Evolutionary conservation across 352 stramenopile species (phyloP).

Genomic region (Phytophthora sansomeana): DNA sequence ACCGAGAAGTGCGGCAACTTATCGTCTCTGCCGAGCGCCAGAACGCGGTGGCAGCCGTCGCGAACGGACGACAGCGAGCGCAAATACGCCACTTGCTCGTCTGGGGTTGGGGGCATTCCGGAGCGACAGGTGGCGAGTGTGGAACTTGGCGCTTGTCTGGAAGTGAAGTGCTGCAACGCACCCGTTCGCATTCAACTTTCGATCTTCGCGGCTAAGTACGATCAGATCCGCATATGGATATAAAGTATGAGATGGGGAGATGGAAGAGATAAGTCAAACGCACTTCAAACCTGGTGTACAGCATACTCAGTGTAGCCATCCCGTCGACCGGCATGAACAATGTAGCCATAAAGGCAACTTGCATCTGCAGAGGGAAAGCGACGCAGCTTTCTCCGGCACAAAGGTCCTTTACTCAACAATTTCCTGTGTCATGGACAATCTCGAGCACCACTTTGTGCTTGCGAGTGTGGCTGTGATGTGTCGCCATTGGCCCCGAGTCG

Average conservation of each 20-base stretch:
- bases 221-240: conserved; percentile 9
- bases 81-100: conserved; percentile 63
- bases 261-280: not conserved
- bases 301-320: conserved; percentile 10
- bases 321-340: not conserved
- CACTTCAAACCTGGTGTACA: conserved; percentile 17
- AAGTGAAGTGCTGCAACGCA: conserved; percentile 7
- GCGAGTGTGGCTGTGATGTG: conserved; percentile 16
- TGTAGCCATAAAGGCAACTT: not conserved
- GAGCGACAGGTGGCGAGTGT: not conserved
- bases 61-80: conserved; percentile 78
- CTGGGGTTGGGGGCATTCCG: conserved; percentile 4
- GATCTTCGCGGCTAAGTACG: conserved; percentile 23
- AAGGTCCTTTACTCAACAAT: not conserved
- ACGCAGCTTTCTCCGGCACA: not conserved
- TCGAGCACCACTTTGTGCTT: not conserved
- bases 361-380: not conserved
- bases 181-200: conserved; percentile 31
- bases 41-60: conserved; percentile 72
- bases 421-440: not conserved
- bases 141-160: not conserved
- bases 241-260: conserved; percentile 9
- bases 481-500: not conserved
- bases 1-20: conserved; percentile 72
- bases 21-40: conserved; percentile 56